phyloP scores from a whole-genome alignment of 2,329 filamentous ascomycete genomes.

The Chaetomium strumarium region DNA sequence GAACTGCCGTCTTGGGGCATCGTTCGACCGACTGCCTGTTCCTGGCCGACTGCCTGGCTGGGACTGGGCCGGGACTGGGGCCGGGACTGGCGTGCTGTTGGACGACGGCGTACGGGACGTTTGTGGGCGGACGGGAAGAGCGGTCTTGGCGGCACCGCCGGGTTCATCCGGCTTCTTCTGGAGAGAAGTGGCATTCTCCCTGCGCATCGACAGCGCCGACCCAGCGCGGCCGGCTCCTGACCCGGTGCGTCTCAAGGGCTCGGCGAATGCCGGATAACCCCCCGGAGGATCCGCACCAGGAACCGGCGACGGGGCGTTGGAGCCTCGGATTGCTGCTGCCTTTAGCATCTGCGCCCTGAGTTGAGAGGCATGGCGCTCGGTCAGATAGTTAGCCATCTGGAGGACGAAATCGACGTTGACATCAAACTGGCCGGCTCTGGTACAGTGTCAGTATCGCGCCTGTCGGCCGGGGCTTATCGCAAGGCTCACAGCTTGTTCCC shows the following conservation, averaged over 20 bases:
- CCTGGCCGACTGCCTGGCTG: constrained; percentile 22
- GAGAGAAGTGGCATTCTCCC: constrained; percentile 44
- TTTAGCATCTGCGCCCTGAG: constrained; percentile 83
- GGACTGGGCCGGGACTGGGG: constrained; percentile 31
- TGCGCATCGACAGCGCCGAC: constrained; percentile 52
- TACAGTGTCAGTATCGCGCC: constrained; percentile 22
- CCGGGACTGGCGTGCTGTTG: constrained; percentile 35
- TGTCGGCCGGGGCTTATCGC: too few species aligned
- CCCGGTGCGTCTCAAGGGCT: constrained; percentile 46
- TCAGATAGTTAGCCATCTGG: constrained; percentile 89
- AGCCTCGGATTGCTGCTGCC: constrained; percentile 49
- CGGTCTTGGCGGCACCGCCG: constrained; percentile 29
- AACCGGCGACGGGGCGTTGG: constrained; percentile 52
- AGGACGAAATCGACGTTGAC: constrained; percentile 85
- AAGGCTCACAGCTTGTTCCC: constrained; percentile 67
- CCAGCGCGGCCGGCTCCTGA: constrained; percentile 43
- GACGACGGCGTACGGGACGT: constrained; percentile 44
- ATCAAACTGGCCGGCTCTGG: constrained; percentile 67
- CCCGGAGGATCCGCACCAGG: constrained; percentile 43
- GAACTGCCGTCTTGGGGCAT: constrained; percentile 22
- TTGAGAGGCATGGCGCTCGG: constrained; percentile 83
- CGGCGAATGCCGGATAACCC: constrained; percentile 32
- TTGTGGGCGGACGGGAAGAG: constrained; percentile 37
- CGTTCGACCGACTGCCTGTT: constrained; percentile 29
- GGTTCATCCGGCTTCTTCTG: constrained; percentile 38